Percentiles rank a stretch among this genome's conserved stretches.
Evolutionary conservation across 2,329 filamentous ascomycete genomes (phyloP).

Genomic region (Phaeomoniella chlamydospora): DNA sequence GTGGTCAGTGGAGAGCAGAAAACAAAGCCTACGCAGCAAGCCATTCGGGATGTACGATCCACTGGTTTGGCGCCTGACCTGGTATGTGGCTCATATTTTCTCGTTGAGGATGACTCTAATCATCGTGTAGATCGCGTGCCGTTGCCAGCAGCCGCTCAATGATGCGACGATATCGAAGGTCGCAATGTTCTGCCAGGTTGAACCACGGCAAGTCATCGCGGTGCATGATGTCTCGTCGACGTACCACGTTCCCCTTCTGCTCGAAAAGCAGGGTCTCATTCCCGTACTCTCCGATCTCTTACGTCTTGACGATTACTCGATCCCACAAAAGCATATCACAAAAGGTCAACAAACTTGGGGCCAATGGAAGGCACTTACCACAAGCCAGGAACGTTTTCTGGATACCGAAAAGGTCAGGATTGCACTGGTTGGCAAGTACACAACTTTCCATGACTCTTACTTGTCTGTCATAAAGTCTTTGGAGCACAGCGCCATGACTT

Average conservation of each 20-base stretch:
- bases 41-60: slow-evolving; percentile 71
- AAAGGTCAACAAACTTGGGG: slow-evolving; percentile 61
- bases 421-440: slow-evolving; percentile 86
- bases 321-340: slow-evolving; percentile 38
- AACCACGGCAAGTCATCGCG: slow-evolving; percentile 67
- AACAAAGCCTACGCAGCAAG: slow-evolving; percentile 91
- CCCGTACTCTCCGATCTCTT: slow-evolving; percentile 51
- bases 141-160: slow-evolving; percentile 66
- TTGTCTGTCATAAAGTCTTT: slow-evolving; percentile 72
- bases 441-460: slow-evolving; percentile 71
- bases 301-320: slow-evolving; percentile 41
- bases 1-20: slow-evolving; percentile 68
- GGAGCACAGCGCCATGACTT: slow-evolving; percentile 84
- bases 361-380: slow-evolving; percentile 61
- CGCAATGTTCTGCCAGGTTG: slow-evolving; percentile 76
- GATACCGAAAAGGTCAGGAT: slow-evolving; percentile 54
- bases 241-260: slow-evolving; percentile 89
- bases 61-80: slow-evolving; percentile 61
- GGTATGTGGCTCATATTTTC: slow-evolving; percentile 26
- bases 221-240: slow-evolving; percentile 81
- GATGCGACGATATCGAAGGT: slow-evolving; percentile 70
- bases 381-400: slow-evolving; percentile 49
- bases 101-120: slow-evolving; percentile 5
- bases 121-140: slow-evolving; percentile 62
- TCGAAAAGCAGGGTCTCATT: slow-evolving; percentile 67